Evolutionary conservation across 1,139 yeast genomes (phyloP).

Genomic region (Pichia sp.): DNA sequence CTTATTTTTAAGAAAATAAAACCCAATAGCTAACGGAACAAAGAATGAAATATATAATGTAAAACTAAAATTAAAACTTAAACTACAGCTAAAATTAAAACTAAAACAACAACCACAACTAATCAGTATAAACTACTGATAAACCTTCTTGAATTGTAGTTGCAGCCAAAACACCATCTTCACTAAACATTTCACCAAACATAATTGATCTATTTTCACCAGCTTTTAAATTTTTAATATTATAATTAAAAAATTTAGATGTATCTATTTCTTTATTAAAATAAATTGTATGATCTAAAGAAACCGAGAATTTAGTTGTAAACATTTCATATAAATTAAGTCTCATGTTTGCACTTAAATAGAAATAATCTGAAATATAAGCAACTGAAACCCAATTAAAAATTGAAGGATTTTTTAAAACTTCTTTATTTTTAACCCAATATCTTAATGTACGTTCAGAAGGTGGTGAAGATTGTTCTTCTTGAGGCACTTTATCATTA

Average conservation of each 20-base stretch:
- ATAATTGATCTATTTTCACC: slow-evolving; percentile 51
- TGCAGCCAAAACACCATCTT: slow-evolving; percentile 52
- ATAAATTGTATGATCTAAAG: slow-evolving; percentile 63
- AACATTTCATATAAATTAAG: slow-evolving; percentile 37
- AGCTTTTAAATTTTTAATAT: slow-evolving; percentile 46
- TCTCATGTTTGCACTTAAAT: slow-evolving; percentile 44
- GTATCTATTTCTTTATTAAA: slow-evolving; percentile 52
- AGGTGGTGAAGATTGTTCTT: slow-evolving; percentile 29
- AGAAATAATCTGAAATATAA: slow-evolving; percentile 55
- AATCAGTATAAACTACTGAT: slow-evolving; percentile 24
- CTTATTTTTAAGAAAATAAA: too few species aligned
- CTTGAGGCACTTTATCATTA: slow-evolving; percentile 24
- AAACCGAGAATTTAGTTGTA: slow-evolving; percentile 46
- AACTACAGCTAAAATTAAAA: too few species aligned
- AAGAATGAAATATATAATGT: too few species aligned
- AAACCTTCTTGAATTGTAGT: slow-evolving; percentile 66
- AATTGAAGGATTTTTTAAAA: slow-evolving; percentile 29
- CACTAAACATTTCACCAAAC: slow-evolving; percentile 52
- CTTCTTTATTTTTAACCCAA: slow-evolving; percentile 40
- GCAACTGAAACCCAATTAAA: slow-evolving; percentile 59
- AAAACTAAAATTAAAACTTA: too few species aligned
- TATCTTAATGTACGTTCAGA: slow-evolving; percentile 38
- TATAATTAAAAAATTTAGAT: slow-evolving; percentile 49
- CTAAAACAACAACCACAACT: not conserved
- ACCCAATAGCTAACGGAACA: too few species aligned